A percentile compares a stretch with the other conserved stretches of the same genome.
Conservation (phyloP, 805 yeast species). For the Candida xiaguanensis region DNA sequence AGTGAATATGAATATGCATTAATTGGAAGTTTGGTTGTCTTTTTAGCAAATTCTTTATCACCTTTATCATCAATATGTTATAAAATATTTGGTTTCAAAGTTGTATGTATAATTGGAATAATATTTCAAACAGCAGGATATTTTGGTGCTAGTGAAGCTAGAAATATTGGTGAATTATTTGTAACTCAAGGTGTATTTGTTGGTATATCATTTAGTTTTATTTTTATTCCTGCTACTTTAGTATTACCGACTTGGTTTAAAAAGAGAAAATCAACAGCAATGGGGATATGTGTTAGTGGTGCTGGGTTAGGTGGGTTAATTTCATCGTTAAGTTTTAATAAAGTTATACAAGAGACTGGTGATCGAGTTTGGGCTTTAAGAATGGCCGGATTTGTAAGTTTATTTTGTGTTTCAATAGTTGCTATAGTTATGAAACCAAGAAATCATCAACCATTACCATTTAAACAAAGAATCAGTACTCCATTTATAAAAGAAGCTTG, state of each 20-base stretch:
- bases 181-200: constrained; percentile 50
- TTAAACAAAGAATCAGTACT: constrained; percentile 20
- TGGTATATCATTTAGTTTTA: constrained; percentile 45
- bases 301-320: constrained; percentile 52
- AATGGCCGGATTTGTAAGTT: constrained; percentile 31
- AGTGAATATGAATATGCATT: constrained; percentile 46
- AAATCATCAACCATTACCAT: constrained; percentile 24
- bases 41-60: constrained; percentile 50
- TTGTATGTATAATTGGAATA: constrained; percentile 45
- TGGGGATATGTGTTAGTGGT: constrained; percentile 47
- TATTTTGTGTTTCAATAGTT: constrained; percentile 32
- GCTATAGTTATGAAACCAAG: constrained; percentile 45
- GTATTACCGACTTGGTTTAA: constrained; percentile 50
- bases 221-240: constrained; percentile 42
- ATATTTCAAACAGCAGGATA: constrained; percentile 40
- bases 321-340: constrained; percentile 41
- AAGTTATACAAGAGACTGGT: constrained; percentile 38
- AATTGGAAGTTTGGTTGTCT: constrained; percentile 48
- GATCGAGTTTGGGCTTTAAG: constrained; percentile 44
- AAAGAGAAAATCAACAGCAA: constrained; percentile 41
- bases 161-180: constrained; percentile 47
- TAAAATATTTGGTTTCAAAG: constrained; percentile 47
- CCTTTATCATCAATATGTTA: constrained; percentile 52
- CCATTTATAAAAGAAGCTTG: constrained; percentile 19
- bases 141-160: constrained; percentile 50